Conservation (phyloP, 257 asterid genomes). For the Solanum commersonii region DNA sequence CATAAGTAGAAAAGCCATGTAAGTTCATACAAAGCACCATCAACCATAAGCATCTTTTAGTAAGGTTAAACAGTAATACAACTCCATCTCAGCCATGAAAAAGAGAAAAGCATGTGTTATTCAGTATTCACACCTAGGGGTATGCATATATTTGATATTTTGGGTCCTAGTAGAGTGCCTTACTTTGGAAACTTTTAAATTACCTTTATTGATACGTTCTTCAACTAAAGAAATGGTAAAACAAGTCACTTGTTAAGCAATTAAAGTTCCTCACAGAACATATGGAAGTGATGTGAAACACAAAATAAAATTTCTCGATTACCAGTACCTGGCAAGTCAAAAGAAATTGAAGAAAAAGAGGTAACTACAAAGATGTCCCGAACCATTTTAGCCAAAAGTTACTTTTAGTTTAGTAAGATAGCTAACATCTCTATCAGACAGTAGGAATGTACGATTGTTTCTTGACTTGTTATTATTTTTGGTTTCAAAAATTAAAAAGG, state of each 20-base stretch:
- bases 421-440: background rate
- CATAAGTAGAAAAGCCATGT: background rate
- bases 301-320: background rate
- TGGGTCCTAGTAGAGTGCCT: background rate
- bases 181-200: background rate
- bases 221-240: background rate
- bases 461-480: background rate
- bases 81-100: background rate
- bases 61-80: background rate
- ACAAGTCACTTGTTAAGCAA: background rate
- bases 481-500: background rate
- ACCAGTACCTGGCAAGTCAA: background rate
- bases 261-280: background rate
- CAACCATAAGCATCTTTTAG: background rate
- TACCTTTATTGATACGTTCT: background rate
- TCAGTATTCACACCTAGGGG: background rate
- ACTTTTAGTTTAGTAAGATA: background rate
- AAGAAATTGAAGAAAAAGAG: background rate
- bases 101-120: background rate
- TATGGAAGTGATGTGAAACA: background rate
- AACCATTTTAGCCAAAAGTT: background rate
- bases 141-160: background rate
- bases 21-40: background rate
- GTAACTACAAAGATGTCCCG: background rate
- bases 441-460: background rate